Evolutionary conservation across 2,329 filamentous ascomycete genomes (phyloP).

Genomic region (Aspergillus pseudoterreus): DNA sequence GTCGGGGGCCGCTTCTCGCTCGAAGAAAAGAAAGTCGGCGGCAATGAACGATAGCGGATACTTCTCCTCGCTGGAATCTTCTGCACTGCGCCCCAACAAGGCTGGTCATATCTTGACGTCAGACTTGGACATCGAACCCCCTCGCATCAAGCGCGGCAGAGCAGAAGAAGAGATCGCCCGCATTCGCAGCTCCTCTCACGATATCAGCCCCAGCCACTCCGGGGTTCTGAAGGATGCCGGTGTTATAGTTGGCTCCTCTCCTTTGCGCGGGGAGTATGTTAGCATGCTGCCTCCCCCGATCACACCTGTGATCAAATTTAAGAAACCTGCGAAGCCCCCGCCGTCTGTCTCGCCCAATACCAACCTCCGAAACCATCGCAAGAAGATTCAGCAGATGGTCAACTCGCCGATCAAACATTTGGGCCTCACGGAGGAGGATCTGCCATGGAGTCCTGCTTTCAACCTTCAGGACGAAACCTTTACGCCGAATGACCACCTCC

Average conservation of each 20-base stretch:
- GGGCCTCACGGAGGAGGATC: slow-evolving; percentile 38
- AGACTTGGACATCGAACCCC: slow-evolving; percentile 69
- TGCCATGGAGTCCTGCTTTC: slow-evolving; percentile 48
- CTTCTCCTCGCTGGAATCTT: slow-evolving; percentile 93
- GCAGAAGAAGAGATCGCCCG: slow-evolving; percentile 95
- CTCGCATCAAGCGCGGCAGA: slow-evolving; percentile 78
- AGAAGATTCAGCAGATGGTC: slow-evolving; percentile 75
- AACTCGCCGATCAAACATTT: slow-evolving; percentile 64
- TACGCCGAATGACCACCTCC: slow-evolving; percentile 39
- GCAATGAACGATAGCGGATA: slow-evolving; percentile 93
- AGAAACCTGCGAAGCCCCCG: slow-evolving; percentile 60
- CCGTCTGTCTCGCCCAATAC: slow-evolving; percentile 89
- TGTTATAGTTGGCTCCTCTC: slow-evolving; percentile 60
- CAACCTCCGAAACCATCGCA: slow-evolving; percentile 81
- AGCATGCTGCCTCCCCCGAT: slow-evolving; percentile 69
- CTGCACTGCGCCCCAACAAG: slow-evolving; percentile 69
- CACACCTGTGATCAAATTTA: slow-evolving; percentile 81
- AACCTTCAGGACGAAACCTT: slow-evolving; percentile 48
- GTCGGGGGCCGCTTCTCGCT: slow-evolving; percentile 61
- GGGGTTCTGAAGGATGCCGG: slow-evolving; percentile 40
- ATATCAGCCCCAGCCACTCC: slow-evolving; percentile 66
- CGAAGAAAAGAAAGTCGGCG: slow-evolving; percentile 71
- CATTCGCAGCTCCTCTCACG: slow-evolving; percentile 85
- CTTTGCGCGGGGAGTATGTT: slow-evolving; percentile 56
- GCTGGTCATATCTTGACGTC: slow-evolving; percentile 66